Conservation (phyloP, 1,284 basidiomycete species). For the Trichosporon coremiiforme region DNA sequence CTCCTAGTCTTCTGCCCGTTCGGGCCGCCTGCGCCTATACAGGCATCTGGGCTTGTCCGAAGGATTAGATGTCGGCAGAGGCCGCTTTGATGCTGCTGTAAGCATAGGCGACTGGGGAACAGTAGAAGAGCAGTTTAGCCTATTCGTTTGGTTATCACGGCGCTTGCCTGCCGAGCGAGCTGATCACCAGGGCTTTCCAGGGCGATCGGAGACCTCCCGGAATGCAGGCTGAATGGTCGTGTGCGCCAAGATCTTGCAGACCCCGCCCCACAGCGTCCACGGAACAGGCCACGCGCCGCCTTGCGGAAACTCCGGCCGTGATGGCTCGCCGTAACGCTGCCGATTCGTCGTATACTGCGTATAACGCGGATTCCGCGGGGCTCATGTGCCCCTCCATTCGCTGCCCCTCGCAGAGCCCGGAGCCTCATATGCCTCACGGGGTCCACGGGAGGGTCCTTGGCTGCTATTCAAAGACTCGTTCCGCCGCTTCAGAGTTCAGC, state of each 20-base stretch:
- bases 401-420: background rate
- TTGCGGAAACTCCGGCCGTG: background rate
- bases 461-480: background rate
- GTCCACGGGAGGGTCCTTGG: background rate
- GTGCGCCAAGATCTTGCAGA: background rate
- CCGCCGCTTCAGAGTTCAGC: background rate
- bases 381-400: slow-evolving; percentile 1
- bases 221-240: slow-evolving; percentile 1
- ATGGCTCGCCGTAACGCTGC: background rate
- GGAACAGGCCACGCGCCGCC: background rate
- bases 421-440: background rate
- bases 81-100: background rate
- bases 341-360: slow-evolving; percentile 9
- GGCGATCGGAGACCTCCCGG: background rate
- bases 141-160: background rate
- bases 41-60: background rate
- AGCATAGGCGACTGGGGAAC: background rate
- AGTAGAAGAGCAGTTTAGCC: background rate
- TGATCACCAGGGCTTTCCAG: background rate
- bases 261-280: background rate
- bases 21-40: too few relatives aligned
- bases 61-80: too few relatives aligned
- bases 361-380: background rate
- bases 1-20: background rate
- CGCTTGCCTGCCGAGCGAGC: background rate